phyloP scores from a whole-genome alignment of 1,284 basidiomycete genomes.

The Hymenochaete sp. region DNA sequence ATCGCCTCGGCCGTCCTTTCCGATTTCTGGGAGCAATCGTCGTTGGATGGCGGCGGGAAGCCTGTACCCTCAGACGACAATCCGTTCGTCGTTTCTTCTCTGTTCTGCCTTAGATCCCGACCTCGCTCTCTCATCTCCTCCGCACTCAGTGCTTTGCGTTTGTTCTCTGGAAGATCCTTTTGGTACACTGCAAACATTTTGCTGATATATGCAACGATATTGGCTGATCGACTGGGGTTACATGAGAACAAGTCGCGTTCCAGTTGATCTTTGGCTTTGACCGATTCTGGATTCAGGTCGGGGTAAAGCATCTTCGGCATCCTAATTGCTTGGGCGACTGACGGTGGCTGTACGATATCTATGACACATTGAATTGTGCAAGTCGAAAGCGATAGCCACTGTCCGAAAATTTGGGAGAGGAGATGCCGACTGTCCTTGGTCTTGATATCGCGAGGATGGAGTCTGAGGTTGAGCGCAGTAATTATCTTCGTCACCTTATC shows the following conservation, averaged over 20 bases:
- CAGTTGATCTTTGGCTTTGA: slow-evolving; percentile 65
- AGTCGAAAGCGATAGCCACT: slow-evolving; percentile 94
- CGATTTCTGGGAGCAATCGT: too few relatives aligned
- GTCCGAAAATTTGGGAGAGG: slow-evolving; percentile 82
- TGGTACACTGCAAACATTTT: slow-evolving; percentile 94
- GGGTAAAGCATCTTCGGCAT: slow-evolving; percentile 94
- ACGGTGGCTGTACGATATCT: slow-evolving; percentile 85
- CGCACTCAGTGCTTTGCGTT: slow-evolving; percentile 68
- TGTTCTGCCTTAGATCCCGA: slow-evolving; percentile 51
- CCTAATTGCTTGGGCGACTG: slow-evolving; percentile 72
- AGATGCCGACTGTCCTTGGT: slow-evolving; percentile 85
- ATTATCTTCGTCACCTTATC: slow-evolving; percentile 91
- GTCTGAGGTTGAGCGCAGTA: slow-evolving; percentile 72
- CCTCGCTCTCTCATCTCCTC: slow-evolving; percentile 81
- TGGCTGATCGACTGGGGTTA: slow-evolving; percentile 48
- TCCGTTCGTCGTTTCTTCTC: slow-evolving; percentile 27
- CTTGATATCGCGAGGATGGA: slow-evolving; percentile 84
- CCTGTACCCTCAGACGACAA: slow-evolving; percentile 19
- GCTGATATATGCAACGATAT: slow-evolving; percentile 84
- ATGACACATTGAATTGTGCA: slow-evolving; percentile 90
- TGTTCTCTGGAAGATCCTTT: slow-evolving; percentile 81
- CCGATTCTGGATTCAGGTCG: slow-evolving; percentile 48
- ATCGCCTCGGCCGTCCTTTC: slow-evolving; percentile 20
- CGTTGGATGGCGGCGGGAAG: too few relatives aligned
- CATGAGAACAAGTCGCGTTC: slow-evolving; percentile 80